phyloP scores from a whole-genome alignment of 306 rosid species.

The Amphicarpaea edgeworthii region DNA sequence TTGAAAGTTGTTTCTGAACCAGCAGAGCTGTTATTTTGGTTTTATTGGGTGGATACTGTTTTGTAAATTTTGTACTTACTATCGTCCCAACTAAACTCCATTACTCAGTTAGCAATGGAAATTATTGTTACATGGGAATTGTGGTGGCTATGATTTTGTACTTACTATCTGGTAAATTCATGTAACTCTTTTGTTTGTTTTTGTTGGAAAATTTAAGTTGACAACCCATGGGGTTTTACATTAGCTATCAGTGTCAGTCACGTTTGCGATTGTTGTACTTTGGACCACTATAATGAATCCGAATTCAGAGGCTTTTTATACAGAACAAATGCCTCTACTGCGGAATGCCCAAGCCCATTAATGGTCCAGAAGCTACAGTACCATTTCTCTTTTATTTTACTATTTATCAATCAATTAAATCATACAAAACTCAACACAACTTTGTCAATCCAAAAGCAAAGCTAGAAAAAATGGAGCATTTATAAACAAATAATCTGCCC shows the following conservation, averaged over 20 bases:
- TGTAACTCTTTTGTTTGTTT: neutral
- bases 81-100: slow-evolving; percentile 18
- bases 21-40: slow-evolving; percentile 35
- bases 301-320: neutral
- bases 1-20: slow-evolving; percentile 8
- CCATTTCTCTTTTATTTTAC: neutral
- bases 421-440: neutral
- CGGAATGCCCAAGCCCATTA: neutral
- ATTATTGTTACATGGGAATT: slow-evolving; percentile 9
- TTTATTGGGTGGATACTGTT: neutral
- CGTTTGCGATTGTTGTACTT: neutral
- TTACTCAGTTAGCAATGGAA: neutral
- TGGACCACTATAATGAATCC: slow-evolving; percentile 8
- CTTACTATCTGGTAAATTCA: neutral
- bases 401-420: too few relatives aligned
- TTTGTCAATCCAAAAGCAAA: neutral
- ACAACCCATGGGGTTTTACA: neutral
- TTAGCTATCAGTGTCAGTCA: neutral
- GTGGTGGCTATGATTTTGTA: neutral
- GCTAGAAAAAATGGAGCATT: too few relatives aligned
- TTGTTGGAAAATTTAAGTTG: neutral
- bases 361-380: neutral
- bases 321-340: neutral
- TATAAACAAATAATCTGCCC: neutral
- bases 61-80: neutral